Evolutionary conservation across 2,329 filamentous ascomycete genomes (phyloP), one percentile per base, ranked within the genome.

Genomic region (Cytospora chrysosperma): DNA sequence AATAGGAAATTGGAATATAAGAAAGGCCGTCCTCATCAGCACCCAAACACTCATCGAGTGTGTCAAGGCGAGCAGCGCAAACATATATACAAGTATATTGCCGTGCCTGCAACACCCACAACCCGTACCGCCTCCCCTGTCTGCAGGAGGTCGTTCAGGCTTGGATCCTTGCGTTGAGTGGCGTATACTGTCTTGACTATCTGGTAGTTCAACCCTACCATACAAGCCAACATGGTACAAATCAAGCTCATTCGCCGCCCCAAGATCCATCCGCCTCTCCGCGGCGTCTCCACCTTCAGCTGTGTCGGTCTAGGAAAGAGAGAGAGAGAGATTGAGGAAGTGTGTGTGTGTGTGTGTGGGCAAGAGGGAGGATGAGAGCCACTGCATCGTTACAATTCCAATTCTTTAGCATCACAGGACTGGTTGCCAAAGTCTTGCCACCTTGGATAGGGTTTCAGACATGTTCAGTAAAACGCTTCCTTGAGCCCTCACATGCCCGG

Each of bases 341-440:
- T n/a, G n/a, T n/a, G 8, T n/a, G 30, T 32, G 32, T 47, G 43
- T 21, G 3, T 21, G 8, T 47, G n/a, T 24, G n/a, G 12, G 43
- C 12, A 8, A 3, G n/a, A 21, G n/a, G 9, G n/a, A 47, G n/a
- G n/a, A 40, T 17, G 17, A n/a, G 37, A 19, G 17, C 37, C 17
- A 40, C 43, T 15, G 51, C 59, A 50, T 49, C 43, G 61, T 64
- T 54, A 30, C 64, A 65, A 21, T 21, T 27, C 19, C 43, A 40
- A 26, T 7, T 21, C 21, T 30, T 27, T 24, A 21, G 17, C 17
- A 26, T 17, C 8, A 24, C 27, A n/a, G 62, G 61, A 65, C 50
- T 65, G 64, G 64, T 50, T 28, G 61, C 57, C 49, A 65, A 57
- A 49, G 55, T 32, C 64, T 63, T 59, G 59, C 51, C 17, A 40